phyloP scores from a whole-genome alignment of 2,329 filamentous ascomycete genomes.

The Plectosphaerella plurivora region DNA sequence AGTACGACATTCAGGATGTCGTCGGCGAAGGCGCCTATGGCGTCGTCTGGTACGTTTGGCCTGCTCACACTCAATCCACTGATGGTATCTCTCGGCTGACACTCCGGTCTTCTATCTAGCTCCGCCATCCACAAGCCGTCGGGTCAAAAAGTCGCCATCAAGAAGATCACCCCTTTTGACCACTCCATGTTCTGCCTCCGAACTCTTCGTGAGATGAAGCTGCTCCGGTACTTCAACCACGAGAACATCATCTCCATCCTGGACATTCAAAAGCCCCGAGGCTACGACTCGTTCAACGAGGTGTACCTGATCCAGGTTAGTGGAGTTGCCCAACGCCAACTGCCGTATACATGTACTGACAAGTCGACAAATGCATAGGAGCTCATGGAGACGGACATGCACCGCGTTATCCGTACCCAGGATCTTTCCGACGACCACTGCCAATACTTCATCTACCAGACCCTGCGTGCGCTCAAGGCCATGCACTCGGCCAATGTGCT shows the following conservation, averaged over 20 bases:
- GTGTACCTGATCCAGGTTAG: conserved; percentile 96
- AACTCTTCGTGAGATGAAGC: conserved; percentile 98
- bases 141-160: conserved; percentile 97
- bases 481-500: conserved; percentile 99
- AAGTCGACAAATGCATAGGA: conserved; percentile 49
- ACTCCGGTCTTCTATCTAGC: conserved; percentile 39
- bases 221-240: conserved; percentile 97
- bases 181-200: conserved; percentile 98
- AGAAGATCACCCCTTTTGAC: conserved; percentile 99
- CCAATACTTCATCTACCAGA: conserved; percentile 99
- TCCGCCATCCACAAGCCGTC: conserved; percentile 98
- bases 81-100: conserved; percentile 6
- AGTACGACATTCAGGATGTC: conserved; percentile 99
- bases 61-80: neutral
- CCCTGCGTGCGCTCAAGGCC: conserved; percentile 91
- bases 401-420: conserved; percentile 96
- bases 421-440: conserved; percentile 98
- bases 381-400: conserved; percentile 99
- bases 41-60: conserved; percentile 78
- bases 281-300: conserved; percentile 93
- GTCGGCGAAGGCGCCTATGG: conserved; percentile 98
- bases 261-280: conserved; percentile 96
- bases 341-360: neutral
- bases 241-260: conserved; percentile 99
- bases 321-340: neutral